These are phyloP conservation scores for Pontederia crassipes DNA, from an alignment of 176 grass and related monocot genomes.

Conservation along the genomic window DNA sequence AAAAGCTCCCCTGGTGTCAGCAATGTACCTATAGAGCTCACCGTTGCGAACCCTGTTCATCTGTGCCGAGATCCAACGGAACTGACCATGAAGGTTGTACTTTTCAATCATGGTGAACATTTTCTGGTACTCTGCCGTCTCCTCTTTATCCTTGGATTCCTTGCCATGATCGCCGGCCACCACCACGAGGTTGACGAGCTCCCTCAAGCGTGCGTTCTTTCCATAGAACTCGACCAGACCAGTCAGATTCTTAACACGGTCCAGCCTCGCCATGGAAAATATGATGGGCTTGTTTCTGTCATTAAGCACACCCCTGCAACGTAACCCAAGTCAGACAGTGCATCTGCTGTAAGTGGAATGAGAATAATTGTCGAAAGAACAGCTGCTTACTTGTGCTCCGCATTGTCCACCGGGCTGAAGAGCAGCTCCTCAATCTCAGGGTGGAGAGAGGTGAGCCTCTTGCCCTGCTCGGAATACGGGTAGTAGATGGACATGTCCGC, in stretches of 20 bases:
- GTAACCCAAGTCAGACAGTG: constrained; percentile 10
- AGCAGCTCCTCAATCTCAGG: constrained; percentile 88
- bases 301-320: constrained; percentile 61
- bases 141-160: constrained; percentile 81
- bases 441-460: constrained; percentile 87
- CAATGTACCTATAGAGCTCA: constrained; percentile 90
- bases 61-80: constrained; percentile 94
- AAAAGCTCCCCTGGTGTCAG: constrained; percentile 74
- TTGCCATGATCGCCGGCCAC: constrained; percentile 88
- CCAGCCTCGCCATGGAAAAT: constrained; percentile 93
- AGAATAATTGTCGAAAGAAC: neutral
- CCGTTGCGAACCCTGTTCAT: constrained; percentile 97
- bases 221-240: constrained; percentile 87
- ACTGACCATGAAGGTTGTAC: constrained; percentile 64
- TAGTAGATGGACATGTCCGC: constrained; percentile 93
- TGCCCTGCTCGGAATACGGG: constrained; percentile 57
- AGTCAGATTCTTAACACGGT: constrained; percentile 90
- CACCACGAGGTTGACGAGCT: constrained; percentile 86
- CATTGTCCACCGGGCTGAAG: constrained; percentile 57
- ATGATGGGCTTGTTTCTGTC: constrained; percentile 89
- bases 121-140: constrained; percentile 90
- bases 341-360: neutral
- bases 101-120: constrained; percentile 80
- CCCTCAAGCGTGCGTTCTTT: constrained; percentile 49
- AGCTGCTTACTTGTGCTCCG: constrained; percentile 62